phyloP scores from a whole-genome alignment of 2,329 filamentous ascomycete genomes.

The Colletotrichum truncatum region DNA sequence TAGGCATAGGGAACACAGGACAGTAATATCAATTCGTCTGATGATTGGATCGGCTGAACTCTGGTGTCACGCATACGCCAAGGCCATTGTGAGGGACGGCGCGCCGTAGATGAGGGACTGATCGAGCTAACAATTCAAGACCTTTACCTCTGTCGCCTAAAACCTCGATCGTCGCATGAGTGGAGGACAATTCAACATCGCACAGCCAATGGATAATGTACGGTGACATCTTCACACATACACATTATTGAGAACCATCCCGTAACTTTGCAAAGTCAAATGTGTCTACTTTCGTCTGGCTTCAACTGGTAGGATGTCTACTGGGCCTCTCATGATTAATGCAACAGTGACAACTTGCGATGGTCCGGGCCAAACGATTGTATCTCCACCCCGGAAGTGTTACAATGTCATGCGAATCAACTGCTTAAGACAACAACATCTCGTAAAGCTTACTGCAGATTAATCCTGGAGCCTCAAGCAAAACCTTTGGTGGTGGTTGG shows the following conservation, averaged over 20 bases:
- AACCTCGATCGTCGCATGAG: constrained; percentile 27
- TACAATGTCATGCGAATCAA: too few species aligned
- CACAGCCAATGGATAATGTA: constrained; percentile 21
- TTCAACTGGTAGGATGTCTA: too few species aligned
- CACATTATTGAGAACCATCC: neutral
- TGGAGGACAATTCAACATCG: constrained; percentile 20
- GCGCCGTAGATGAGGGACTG: neutral
- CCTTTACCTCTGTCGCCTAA: constrained; percentile 11
- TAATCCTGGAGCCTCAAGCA: neutral
- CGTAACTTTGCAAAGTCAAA: too few species aligned
- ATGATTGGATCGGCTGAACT: constrained; percentile 20
- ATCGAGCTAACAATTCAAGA: neutral
- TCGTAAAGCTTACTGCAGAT: neutral
- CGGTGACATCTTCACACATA: constrained; percentile 18
- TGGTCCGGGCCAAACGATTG: too few species aligned
- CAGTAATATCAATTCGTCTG: neutral
- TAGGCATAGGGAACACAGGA: neutral
- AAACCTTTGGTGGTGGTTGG: neutral
- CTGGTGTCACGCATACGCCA: constrained; percentile 17
- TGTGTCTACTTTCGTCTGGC: too few species aligned
- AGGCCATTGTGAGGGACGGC: neutral
- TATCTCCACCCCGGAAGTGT: too few species aligned
- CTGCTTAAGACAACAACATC: neutral
- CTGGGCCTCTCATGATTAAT: too few species aligned
- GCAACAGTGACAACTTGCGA: too few species aligned